Conservation (phyloP, 2,329 filamentous ascomycete species). For the Aspergillus puulaauensis region DNA sequence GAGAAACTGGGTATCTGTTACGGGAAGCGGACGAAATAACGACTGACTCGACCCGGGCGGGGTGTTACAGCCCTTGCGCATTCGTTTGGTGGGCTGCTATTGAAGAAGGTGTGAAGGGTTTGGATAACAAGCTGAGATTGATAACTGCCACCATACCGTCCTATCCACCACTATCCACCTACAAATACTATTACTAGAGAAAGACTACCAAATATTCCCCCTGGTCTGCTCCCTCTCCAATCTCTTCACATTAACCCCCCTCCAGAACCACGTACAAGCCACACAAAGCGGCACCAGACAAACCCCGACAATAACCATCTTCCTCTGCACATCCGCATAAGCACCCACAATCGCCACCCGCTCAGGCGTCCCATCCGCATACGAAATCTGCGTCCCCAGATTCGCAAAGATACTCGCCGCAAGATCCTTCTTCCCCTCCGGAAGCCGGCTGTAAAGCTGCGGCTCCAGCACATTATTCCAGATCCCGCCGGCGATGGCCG, state of each 20-base stretch:
- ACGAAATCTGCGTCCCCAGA: slow-evolving; percentile 25
- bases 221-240: slow-evolving; percentile 3
- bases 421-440: slow-evolving; percentile 15
- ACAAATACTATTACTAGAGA: too few species aligned
- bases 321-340: slow-evolving; percentile 49
- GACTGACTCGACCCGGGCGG: neutral
- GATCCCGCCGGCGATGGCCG: slow-evolving; percentile 23
- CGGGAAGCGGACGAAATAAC: neutral
- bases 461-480: slow-evolving; percentile 23
- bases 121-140: neutral
- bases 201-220: neutral
- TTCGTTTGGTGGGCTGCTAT: neutral
- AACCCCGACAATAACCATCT: slow-evolving; percentile 40
- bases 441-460: slow-evolving; percentile 16
- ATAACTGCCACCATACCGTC: too few species aligned
- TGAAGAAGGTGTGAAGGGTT: neutral
- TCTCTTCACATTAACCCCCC: slow-evolving; percentile 2
- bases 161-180: too few species aligned
- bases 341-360: slow-evolving; percentile 46
- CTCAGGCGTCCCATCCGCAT: slow-evolving; percentile 41
- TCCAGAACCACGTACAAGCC: slow-evolving; percentile 4
- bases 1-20: too few species aligned
- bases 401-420: slow-evolving; percentile 17
- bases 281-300: slow-evolving; percentile 6
- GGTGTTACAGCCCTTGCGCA: neutral